phyloP scores from a whole-genome alignment of 129 eudicot genomes.

The Tanacetum coccineum region DNA sequence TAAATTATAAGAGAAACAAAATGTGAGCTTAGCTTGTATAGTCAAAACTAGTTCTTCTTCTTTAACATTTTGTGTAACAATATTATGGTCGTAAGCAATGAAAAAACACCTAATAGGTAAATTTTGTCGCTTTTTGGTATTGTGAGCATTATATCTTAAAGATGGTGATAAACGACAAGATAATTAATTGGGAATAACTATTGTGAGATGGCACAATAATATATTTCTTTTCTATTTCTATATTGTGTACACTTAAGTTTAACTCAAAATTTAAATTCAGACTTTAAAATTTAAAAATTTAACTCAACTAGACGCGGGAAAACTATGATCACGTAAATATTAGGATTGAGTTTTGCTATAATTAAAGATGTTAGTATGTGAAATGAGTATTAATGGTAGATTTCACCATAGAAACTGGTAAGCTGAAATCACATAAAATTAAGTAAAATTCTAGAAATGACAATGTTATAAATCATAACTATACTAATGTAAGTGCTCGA shows the following conservation, averaged over 20 bases:
- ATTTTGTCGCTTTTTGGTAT: background rate
- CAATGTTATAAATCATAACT: too few species aligned
- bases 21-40: too few species aligned
- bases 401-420: too few species aligned
- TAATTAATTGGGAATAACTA: background rate
- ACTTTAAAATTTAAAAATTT: background rate
- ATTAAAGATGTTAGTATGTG: background rate
- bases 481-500: too few species aligned
- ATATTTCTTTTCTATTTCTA: background rate
- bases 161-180: background rate
- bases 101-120: conserved; percentile 3
- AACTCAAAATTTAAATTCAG: background rate
- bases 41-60: too few species aligned
- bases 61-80: too few species aligned
- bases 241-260: background rate
- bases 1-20: too few species aligned
- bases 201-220: background rate
- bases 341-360: background rate
- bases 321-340: background rate
- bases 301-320: background rate
- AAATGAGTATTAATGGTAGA: background rate
- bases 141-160: background rate
- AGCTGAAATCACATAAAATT: too few species aligned
- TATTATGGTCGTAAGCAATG: background rate
- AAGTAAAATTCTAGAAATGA: too few species aligned